Base-by-base conservation (phyloP, 2,329 filamentous ascomycete genomes). In the Lecanicillium sp. region DNA sequence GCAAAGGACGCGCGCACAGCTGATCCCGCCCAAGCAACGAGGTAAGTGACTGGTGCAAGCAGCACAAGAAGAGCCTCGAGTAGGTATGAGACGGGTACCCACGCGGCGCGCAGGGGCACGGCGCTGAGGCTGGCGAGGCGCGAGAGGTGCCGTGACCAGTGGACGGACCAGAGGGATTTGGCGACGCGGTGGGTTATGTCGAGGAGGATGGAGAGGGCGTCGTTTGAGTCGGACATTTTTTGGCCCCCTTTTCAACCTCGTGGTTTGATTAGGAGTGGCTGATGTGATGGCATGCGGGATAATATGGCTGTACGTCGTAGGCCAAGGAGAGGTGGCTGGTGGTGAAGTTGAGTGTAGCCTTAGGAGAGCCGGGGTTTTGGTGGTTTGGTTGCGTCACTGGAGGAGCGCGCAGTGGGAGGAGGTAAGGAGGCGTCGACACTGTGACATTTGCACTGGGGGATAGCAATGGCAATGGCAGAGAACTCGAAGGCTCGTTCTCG, bases 31-130 rank as follows among this genome's bases (percentile, higher is more conserved):
- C 53, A 62, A 1, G 54, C 52, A 4, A 58, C 36, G 12, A 63
- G 43, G 33, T 62, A 58, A 8, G 63, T 44, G 15, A 54, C 49
- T 3, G 65, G 65, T n/a, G 61, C 56, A 22, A 64, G 50, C 3
- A 65, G 16, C 7, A 57, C 45, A 22, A 55, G 52, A 13, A 62
- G 20, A 4, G 57, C 17, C 20, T 46, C 43, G 19, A 48, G 32
- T 11, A 61, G 11, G 27, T 56, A 50, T 2, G 48, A 45, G 5
- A 62, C 17, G 1, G 59, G 60, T n/a, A 54, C 40, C 28, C 51
- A 48, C 29, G 54, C 36, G 35, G 63, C 46, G 5, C 48, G 50
- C 22, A 60, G 44, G 15, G 61, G 60, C 18, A 60, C 48, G 33
- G 48, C 41, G 41, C 54, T 13, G 35, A 56, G 27, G 36, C 40